Conservation (phyloP, 2,329 filamentous ascomycete species). For the Trichoderma endophyticum region DNA sequence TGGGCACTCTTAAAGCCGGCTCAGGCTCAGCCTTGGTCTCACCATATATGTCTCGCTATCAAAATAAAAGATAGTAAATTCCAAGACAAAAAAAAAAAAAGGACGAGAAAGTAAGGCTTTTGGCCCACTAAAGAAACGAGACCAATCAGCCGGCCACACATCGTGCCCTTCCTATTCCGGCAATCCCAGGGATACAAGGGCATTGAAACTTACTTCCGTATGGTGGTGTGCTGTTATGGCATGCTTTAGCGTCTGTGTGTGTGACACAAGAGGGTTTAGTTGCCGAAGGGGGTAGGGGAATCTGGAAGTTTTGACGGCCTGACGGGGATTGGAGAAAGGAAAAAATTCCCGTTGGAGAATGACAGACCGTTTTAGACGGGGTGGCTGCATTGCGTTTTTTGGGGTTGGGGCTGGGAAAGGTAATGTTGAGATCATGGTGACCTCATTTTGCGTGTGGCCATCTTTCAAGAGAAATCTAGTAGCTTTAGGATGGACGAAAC, state of each 20-base stretch:
- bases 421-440: slow-evolving; percentile 4
- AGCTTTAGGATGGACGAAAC: not conserved
- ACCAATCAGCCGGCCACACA: slow-evolving; percentile 12
- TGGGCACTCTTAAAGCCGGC: not conserved
- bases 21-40: not conserved
- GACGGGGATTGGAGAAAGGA: not conserved
- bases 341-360: not conserved
- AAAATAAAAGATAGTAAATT: not conserved
- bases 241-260: slow-evolving; percentile 8
- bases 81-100: not conserved
- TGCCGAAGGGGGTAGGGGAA: not conserved
- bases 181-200: slow-evolving; percentile 1
- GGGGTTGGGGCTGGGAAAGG: not conserved
- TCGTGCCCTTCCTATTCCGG: slow-evolving; percentile 18
- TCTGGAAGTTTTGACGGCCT: not conserved
- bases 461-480: not conserved
- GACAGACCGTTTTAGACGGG: slow-evolving; percentile 7
- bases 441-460: not conserved
- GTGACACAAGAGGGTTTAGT: not conserved
- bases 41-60: not conserved
- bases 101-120: not conserved
- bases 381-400: not conserved
- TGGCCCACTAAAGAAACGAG: not conserved
- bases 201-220: not conserved
- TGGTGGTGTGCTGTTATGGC: not conserved